A percentile compares a stretch with the other conserved stretches of the same genome.
phyloP scores from a whole-genome alignment of 1,284 basidiomycete species.

The Schizophyllum amplum region DNA sequence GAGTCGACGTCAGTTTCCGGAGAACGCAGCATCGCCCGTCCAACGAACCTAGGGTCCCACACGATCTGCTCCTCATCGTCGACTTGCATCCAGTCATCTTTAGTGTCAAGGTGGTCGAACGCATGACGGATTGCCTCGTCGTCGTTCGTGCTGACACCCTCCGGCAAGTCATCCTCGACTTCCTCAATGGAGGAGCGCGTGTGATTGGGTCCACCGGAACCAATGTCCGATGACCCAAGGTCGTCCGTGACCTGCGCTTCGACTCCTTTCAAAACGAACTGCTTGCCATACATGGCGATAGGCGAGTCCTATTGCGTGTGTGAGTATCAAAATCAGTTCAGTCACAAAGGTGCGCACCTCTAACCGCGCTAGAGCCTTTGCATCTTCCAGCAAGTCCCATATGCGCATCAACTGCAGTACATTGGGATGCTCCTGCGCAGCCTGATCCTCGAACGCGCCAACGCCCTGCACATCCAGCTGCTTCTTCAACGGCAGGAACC shows the following conservation, averaged over 20 bases:
- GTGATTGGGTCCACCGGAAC: conserved; percentile 15
- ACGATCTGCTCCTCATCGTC: conserved; percentile 55
- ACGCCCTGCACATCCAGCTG: conserved; percentile 28
- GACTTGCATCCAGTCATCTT: conserved; percentile 32
- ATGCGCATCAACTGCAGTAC: conserved; percentile 95
- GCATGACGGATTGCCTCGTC: conserved; percentile 69
- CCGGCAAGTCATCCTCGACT: conserved; percentile 6
- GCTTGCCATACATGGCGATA: conserved; percentile 26
- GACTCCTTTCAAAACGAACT: conserved; percentile 21
- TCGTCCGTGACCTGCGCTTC: conserved; percentile 18
- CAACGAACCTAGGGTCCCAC: conserved; percentile 48
- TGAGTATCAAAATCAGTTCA: neutral
- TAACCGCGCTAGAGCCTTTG: conserved; percentile 48
- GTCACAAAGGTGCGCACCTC: conserved; percentile 33
- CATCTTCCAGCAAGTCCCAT: conserved; percentile 77
- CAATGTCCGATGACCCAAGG: conserved; percentile 9
- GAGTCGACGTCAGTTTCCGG: neutral
- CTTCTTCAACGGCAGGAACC: conserved; percentile 77
- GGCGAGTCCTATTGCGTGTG: conserved; percentile 42
- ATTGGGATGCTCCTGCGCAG: conserved; percentile 76
- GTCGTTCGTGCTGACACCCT: conserved; percentile 29
- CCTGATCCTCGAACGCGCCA: conserved; percentile 11
- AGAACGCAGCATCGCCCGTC: neutral
- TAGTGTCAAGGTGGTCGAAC: conserved; percentile 48
- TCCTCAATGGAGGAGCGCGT: conserved; percentile 18